Evolutionary conservation across 1,284 basidiomycete species (phyloP).

Genomic region (Ceratobasidium sp.): DNA sequence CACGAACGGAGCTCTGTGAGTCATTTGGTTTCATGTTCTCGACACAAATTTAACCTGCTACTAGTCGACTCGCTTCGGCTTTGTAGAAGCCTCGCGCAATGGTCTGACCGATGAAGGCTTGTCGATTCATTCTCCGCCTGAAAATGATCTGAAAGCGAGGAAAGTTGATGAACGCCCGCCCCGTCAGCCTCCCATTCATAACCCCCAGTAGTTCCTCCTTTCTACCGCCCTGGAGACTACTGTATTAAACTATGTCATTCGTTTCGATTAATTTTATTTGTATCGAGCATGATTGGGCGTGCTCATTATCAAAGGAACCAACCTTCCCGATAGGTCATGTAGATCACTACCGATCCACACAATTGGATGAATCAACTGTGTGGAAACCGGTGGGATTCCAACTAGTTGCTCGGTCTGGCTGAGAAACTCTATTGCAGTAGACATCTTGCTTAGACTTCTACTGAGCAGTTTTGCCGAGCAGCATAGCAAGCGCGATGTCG

Average conservation of each 20-base stretch:
- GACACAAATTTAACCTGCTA: not conserved
- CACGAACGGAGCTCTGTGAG: not conserved
- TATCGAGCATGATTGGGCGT: not conserved
- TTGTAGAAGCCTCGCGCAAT: not conserved
- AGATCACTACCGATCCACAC: slow-evolving; percentile 4
- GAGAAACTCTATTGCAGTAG: too few species aligned
- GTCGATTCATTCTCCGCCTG: slow-evolving; percentile 18
- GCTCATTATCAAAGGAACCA: not conserved
- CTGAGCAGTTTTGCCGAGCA: too few species aligned
- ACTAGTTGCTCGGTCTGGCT: too few species aligned
- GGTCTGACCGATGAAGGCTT: not conserved
- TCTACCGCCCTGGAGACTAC: not conserved
- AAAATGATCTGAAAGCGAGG: slow-evolving; percentile 3
- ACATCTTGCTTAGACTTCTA: too few species aligned
- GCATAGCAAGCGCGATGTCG: too few species aligned
- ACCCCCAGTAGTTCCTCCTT: not conserved
- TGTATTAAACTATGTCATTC: not conserved
- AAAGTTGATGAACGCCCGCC: not conserved
- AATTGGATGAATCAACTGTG: not conserved
- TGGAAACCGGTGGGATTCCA: too few species aligned
- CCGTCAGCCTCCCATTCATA: not conserved
- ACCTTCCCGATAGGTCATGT: not conserved
- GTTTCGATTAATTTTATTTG: not conserved
- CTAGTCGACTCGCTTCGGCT: not conserved
- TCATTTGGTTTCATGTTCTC: not conserved